Evolutionary conservation across 2,329 filamentous ascomycete genomes (phyloP).

Genomic region (Aspergillus fischeri): DNA sequence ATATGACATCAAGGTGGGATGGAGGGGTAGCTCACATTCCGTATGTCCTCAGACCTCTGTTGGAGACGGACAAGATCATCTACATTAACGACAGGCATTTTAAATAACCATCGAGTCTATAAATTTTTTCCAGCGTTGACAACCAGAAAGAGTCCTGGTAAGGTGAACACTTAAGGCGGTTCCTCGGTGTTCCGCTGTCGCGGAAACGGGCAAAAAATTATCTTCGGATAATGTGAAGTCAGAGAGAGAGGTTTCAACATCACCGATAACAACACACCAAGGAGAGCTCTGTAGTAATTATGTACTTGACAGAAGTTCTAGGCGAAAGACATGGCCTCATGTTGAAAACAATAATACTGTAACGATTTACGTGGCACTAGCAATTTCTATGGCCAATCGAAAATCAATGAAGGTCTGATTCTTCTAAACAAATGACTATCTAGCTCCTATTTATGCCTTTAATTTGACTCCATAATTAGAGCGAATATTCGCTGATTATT

Average conservation of each 20-base stretch:
- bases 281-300: not conserved
- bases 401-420: no score
- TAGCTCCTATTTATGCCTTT: no score
- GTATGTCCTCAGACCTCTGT: slow-evolving; percentile 77
- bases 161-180: slow-evolving; percentile 8
- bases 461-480: no score
- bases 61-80: slow-evolving; percentile 90
- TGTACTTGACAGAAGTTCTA: not conserved
- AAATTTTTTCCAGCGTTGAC: not conserved
- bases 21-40: slow-evolving; percentile 67
- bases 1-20: slow-evolving; percentile 25
- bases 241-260: not conserved
- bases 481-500: no score
- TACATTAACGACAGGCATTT: slow-evolving; percentile 86
- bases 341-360: no score
- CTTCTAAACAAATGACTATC: no score
- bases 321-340: not conserved
- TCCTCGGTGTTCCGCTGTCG: slow-evolving; percentile 5
- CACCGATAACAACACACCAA: not conserved
- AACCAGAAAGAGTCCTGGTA: slow-evolving; percentile 9
- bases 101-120: slow-evolving; percentile 26
- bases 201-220: slow-evolving; percentile 12
- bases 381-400: no score
- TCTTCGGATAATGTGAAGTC: slow-evolving; percentile 4
- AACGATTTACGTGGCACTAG: no score